These are phyloP conservation scores for Podila epigama DNA, from an alignment of 192 early-diverging fungal genomes.

Conservation along the genomic window DNA sequence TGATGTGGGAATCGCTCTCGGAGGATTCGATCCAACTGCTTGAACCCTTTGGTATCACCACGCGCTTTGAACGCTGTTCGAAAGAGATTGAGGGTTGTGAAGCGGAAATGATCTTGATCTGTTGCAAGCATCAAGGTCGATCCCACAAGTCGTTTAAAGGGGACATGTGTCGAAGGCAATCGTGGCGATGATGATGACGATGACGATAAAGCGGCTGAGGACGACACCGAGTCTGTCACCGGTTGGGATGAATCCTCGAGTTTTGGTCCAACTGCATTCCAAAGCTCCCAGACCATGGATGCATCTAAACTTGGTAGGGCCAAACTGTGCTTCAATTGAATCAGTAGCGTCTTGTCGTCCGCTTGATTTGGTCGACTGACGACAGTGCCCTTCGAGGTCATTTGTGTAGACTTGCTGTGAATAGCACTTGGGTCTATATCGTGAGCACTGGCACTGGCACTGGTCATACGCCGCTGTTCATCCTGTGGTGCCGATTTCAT, in stretches of 20 bases:
- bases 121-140: slow-evolving; percentile 6
- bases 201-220: background rate
- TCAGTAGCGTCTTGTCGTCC: slow-evolving; percentile 28
- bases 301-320: slow-evolving; percentile 10
- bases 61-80: slow-evolving; percentile 14
- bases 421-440: too few species aligned
- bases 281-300: slow-evolving; percentile 23
- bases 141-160: slow-evolving; percentile 12
- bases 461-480: background rate
- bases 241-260: background rate
- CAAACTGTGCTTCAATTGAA: slow-evolving; percentile 35
- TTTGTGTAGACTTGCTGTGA: too few species aligned
- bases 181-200: background rate
- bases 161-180: slow-evolving; percentile 21
- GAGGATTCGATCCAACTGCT: slow-evolving; percentile 16
- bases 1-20: slow-evolving; percentile 17
- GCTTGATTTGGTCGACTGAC: slow-evolving; percentile 7
- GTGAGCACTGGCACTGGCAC: background rate
- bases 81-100: slow-evolving; percentile 20
- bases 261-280: slow-evolving; percentile 12
- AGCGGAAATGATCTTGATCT: slow-evolving; percentile 20
- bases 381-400: background rate
- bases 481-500: background rate
- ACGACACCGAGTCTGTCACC: background rate
- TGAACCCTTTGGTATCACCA: slow-evolving; percentile 20